phyloP scores from a whole-genome alignment of 257 asterid genomes.

The Solanum chilense region DNA sequence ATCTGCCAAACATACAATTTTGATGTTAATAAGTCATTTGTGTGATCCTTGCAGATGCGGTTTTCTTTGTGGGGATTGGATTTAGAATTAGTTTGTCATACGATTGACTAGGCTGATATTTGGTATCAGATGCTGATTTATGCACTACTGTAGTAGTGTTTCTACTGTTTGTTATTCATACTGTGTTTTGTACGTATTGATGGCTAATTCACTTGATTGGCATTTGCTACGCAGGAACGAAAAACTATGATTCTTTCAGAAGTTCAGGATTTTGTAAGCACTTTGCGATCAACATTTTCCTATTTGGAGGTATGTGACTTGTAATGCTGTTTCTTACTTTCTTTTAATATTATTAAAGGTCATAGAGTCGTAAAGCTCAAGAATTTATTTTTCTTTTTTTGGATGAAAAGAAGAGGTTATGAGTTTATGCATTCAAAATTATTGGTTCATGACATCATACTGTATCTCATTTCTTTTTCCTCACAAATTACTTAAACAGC shows the following conservation, averaged over 20 bases:
- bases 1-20: neutral
- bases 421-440: neutral
- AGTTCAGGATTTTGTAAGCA: conserved; percentile 48
- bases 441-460: neutral
- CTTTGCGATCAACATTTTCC: conserved; percentile 69
- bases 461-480: neutral
- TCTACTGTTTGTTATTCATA: neutral
- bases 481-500: neutral
- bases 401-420: neutral
- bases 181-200: neutral
- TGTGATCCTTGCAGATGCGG: neutral
- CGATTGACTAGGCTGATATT: neutral
- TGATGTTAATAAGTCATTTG: neutral
- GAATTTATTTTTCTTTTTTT: neutral
- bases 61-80: neutral
- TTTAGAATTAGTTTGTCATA: neutral
- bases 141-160: neutral
- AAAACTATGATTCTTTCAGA: conserved; percentile 61
- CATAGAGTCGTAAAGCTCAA: neutral
- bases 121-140: neutral
- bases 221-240: conserved; percentile 44
- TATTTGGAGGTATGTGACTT: conserved; percentile 58
- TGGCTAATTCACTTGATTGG: neutral
- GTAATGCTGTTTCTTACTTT: neutral
- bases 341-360: neutral